Evolutionary conservation across 139 green algal genomes (phyloP), one percentile per base, ranked within the genome.

Genomic region (Zygnema circumcarinatum): DNA sequence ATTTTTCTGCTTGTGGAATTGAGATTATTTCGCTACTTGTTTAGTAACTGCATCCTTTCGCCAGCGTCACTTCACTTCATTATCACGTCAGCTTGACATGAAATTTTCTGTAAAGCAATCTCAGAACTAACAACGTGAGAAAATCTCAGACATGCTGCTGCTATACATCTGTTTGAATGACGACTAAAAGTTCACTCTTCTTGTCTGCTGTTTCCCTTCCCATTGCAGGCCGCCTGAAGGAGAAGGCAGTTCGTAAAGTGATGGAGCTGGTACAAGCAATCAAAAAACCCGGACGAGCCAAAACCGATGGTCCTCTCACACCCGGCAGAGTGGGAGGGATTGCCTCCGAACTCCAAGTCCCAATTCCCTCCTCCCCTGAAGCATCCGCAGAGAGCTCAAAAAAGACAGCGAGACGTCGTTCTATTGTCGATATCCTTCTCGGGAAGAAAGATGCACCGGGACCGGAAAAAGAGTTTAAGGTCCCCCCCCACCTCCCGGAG

Each of bases 241-340:
- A 78, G 11, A 78, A 78, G 11, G 69, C 69, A 16, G 16, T 78
- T 22, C 7, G 69, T 3, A 52, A 39, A 16, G 36, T 78, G 11
- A 78, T 52, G 69, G 69, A 78, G 69, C 16, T 78, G 69, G 69
- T 78, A 41, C 69, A 78, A 41, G 69, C 36, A 25, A 39, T 78
- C 7, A 78, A 39, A 41, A 41, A 78, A 39, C 69, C 69, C 7
- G 47, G 47, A 62, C 7, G 47, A 16, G 47, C 47, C 7, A 62
- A 62, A 62, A 62, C 47, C 16, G 47, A 62, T 62, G 47, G 47
- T 62, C 47, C 47, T 62, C 16, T 62, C 7, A 62, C 47, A 25
- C 47, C 47, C 7, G 47, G 47, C 7, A 62, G 47, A 16, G 47
- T 62, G 16, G 47, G 47, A 62, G 47, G 47, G 7, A 62, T 62